phyloP scores from a whole-genome alignment of 306 rosid species.

The Oxytropis ochrocephala region DNA sequence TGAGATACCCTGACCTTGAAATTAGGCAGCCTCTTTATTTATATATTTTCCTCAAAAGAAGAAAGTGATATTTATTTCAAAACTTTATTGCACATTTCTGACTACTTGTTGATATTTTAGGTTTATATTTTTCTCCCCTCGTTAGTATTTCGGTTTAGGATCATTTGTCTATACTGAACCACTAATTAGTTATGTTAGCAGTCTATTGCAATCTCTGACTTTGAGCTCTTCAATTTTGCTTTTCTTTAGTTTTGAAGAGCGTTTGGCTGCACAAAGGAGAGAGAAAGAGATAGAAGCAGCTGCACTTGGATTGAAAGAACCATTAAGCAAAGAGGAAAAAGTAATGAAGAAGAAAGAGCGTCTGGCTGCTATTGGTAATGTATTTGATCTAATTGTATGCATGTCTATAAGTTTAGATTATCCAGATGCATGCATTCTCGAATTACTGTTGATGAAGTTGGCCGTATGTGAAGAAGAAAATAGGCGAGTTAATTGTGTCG shows the following conservation, averaged over 20 bases:
- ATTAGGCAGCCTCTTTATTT: background rate
- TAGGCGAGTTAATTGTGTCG: background rate
- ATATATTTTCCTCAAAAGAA: background rate
- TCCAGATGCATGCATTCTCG: conserved; percentile 8
- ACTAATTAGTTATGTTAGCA: background rate
- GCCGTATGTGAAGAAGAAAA: background rate
- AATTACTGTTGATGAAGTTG: conserved; percentile 8
- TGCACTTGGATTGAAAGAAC: conserved; percentile 84
- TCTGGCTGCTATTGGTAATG: conserved; percentile 95
- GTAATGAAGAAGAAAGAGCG: conserved; percentile 87
- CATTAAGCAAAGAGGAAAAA: conserved; percentile 84
- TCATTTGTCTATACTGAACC: background rate
- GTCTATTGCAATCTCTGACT: conserved; percentile 9
- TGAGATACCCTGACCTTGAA: background rate
- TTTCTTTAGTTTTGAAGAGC: conserved; percentile 82
- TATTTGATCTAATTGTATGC: conserved; percentile 12
- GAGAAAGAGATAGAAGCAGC: conserved; percentile 68
- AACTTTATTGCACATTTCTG: background rate
- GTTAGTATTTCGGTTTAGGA: conserved; percentile 12
- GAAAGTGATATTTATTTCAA: background rate
- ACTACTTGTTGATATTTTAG: background rate
- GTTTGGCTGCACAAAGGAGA: conserved; percentile 86
- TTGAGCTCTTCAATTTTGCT: conserved; percentile 15
- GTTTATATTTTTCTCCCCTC: conserved; percentile 17
- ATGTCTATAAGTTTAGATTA: background rate